Conservation (phyloP, 106 monocot genomes). For the Gastrodia elata region DNA sequence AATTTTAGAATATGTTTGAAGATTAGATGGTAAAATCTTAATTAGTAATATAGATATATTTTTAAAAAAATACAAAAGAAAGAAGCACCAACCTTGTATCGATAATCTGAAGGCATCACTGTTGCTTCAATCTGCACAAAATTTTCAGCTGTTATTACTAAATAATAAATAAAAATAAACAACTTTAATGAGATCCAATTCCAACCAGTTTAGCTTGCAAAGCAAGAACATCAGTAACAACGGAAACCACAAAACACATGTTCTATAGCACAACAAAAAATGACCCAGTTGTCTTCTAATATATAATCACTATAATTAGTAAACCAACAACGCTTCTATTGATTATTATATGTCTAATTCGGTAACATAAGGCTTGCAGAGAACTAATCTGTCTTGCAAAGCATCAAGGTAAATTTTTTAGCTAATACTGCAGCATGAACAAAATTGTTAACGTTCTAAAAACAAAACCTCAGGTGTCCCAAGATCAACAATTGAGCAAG, state of each 20-base stretch:
- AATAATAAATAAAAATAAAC: background rate
- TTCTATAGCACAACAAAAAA: background rate
- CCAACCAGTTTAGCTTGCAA: background rate
- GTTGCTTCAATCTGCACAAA: slow-evolving; percentile 3
- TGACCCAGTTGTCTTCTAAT: background rate
- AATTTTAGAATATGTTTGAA: background rate
- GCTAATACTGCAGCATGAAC: background rate
- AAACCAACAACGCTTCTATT: background rate
- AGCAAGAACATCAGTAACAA: background rate
- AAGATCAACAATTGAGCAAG: background rate
- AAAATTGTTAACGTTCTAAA: background rate
- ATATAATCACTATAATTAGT: background rate
- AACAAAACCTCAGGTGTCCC: background rate
- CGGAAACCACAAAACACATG: background rate
- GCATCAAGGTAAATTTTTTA: background rate
- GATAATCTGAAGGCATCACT: slow-evolving; percentile 1
- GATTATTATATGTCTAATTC: background rate
- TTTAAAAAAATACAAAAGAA: too few species aligned
- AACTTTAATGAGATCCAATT: background rate
- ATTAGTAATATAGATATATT: too few species aligned
- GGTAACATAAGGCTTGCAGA: background rate
- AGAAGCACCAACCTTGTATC: background rate
- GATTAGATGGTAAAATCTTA: too few species aligned
- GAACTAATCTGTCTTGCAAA: background rate
- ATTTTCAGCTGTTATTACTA: background rate